Evolutionary conservation across 768 basidiomycete genomes (phyloP).

Genomic region (Pleurotus citrinopileatus): DNA sequence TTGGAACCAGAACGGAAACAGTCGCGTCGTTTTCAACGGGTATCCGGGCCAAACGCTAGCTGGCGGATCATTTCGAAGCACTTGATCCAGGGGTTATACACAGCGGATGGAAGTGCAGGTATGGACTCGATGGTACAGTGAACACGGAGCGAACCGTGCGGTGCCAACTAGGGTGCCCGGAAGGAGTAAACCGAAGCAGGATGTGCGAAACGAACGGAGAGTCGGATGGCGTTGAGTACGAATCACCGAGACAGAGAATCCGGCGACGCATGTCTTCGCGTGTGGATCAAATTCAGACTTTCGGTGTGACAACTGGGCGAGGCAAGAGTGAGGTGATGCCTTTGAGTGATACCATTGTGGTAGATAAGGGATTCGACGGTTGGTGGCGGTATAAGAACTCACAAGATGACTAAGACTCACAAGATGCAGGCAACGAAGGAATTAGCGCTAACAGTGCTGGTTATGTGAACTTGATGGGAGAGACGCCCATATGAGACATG

Average conservation of each 20-base stretch:
- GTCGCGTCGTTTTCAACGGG: no score
- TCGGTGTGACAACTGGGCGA: no score
- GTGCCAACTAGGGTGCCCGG: not conserved
- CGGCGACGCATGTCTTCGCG: not conserved
- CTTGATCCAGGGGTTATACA: not conserved
- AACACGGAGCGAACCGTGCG: not conserved
- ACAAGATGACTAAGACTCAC: no score
- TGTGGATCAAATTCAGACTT: not conserved
- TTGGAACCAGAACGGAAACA: no score
- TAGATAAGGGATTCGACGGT: no score
- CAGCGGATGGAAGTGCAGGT: not conserved
- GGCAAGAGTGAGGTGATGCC: not conserved
- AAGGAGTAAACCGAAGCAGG: not conserved
- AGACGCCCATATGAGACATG: not conserved
- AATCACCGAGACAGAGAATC: no score
- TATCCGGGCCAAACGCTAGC: no score
- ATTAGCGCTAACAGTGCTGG: no score
- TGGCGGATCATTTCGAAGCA: not conserved
- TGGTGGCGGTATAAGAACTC: no score
- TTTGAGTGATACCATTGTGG: not conserved
- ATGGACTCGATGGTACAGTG: not conserved
- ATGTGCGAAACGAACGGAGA: not conserved
- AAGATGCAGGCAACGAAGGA: no score
- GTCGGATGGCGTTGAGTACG: not conserved
- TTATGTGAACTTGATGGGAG: no score